A percentile compares a stretch with the other conserved stretches of the same genome.
phyloP scores from a whole-genome alignment of 2,329 filamentous ascomycete genomes.

The Venturiaceae sp. region DNA sequence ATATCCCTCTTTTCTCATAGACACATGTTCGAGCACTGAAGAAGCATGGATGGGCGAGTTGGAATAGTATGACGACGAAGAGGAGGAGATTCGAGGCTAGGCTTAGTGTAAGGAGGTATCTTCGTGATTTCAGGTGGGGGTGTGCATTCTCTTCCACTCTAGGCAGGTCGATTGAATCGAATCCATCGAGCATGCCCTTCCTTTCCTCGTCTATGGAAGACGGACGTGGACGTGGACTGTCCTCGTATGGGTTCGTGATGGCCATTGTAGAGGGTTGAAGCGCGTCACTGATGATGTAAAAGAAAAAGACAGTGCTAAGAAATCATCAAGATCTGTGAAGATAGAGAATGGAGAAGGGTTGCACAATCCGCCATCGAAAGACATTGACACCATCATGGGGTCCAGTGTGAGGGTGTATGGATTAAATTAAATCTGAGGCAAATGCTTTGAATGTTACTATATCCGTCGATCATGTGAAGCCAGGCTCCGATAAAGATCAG shows the following conservation, averaged over 20 bases:
- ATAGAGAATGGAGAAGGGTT: neutral
- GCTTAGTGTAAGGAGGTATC: neutral
- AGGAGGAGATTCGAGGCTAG: neutral
- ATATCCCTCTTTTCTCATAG: neutral
- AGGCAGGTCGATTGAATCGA: neutral
- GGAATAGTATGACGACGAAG: neutral
- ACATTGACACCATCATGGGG: neutral
- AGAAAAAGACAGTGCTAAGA: neutral
- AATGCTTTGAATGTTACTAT: neutral
- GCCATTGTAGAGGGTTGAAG: neutral
- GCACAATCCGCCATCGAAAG: neutral
- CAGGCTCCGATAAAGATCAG: neutral
- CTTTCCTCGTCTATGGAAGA: neutral
- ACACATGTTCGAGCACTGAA: neutral
- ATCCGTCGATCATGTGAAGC: neutral
- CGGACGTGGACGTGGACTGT: neutral
- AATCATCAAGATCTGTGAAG: neutral
- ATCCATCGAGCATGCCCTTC: neutral
- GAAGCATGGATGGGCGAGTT: slow-evolving; percentile 1
- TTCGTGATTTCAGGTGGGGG: neutral
- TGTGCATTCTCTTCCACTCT: neutral
- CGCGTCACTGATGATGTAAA: no score
- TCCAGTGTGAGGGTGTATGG: neutral
- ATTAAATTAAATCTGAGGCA: neutral
- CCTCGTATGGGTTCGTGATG: neutral